phyloP scores from a whole-genome alignment of 352 stramenopile species.

The Globisporangium acanthophoron region DNA sequence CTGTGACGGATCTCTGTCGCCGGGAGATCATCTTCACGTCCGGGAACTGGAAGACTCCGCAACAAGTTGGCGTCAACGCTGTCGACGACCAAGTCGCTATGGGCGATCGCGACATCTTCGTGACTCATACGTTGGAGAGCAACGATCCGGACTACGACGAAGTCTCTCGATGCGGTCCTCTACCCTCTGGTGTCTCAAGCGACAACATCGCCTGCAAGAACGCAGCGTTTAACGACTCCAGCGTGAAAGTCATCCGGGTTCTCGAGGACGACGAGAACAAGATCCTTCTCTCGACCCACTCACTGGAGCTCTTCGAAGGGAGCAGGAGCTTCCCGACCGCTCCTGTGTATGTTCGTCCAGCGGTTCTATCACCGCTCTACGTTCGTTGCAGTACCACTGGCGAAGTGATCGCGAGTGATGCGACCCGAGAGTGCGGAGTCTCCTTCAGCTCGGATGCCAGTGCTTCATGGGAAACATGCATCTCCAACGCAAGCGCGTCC shows the following conservation, averaged over 20 bases:
- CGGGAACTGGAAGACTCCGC: constrained; percentile 33
- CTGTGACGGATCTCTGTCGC: constrained; percentile 36
- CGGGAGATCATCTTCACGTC: constrained; percentile 57
- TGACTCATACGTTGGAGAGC: constrained; percentile 42
- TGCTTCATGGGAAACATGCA: constrained; percentile 33
- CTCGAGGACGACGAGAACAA: constrained; percentile 63
- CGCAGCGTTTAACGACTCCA: constrained; percentile 39
- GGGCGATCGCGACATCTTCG: constrained; percentile 38
- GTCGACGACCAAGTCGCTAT: constrained; percentile 51
- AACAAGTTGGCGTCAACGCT: constrained; percentile 31
- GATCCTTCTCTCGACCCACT: constrained; percentile 40
- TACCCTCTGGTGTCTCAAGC: background rate
- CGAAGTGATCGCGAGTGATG: constrained; percentile 12
- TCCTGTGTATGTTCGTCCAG: constrained; percentile 21
- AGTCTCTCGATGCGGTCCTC: constrained; percentile 19
- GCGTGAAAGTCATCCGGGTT: constrained; percentile 42
- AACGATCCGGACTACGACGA: constrained; percentile 40
- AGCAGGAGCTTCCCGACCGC: constrained; percentile 40
- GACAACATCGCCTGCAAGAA: constrained; percentile 19
- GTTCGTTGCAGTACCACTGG: constrained; percentile 27
- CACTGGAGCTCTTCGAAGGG: constrained; percentile 44
- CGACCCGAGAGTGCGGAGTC: constrained; percentile 5
- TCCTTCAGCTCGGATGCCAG: constrained; percentile 12
- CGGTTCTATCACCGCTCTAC: constrained; percentile 18
- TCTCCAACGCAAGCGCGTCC: constrained; percentile 21